Evolutionary conservation across 2,329 filamentous ascomycete genomes (phyloP), one percentile per base, ranked within the genome.

Genomic region (Chaetomium sp.): DNA sequence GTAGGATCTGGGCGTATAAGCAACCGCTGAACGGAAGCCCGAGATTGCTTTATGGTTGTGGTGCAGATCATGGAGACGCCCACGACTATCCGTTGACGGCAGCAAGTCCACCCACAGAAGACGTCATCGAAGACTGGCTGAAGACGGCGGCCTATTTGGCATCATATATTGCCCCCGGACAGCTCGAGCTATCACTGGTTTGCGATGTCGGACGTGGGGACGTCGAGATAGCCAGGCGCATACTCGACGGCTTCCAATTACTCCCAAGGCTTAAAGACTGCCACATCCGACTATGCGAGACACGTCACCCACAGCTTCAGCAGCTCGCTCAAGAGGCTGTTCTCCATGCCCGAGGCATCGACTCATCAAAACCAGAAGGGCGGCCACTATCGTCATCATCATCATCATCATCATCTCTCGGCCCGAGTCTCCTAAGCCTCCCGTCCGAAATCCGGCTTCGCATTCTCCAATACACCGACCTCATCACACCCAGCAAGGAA

Each of bases 381-480:
- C 19, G 14, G n/a, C 6, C 33, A 9, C 9, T 2, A 0, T 14
- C n/a, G 36, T 3, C 11, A 11, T 32, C 3, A 2, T 9, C 3
- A 6, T 10, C 34, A 19, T 37, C 6, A 40, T 40, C 12, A 9
- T 12, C 37, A 9, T 40, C 37, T 40, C 8, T 12, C 37, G 37
- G 9, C 4, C 12, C 37, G 8, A 9, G 42, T 32, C 49, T 58
- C 27, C 3, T 53, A 9, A 45, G 45, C 64, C 57, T 66, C 10
- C 64, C 64, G 4, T 8, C 19, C 8, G 62, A 65, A 43, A 33
- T 65, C 33, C 60, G 61, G 14, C 52, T 52, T 34, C 45, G 58
- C 3, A 61, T 65, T 7, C 57, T 65, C 8, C 33, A 49, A 38
- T 62, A 65, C 42, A 66, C 63, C 8, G 61, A 65, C 35, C 57